These are phyloP conservation scores for Telopea speciosissima DNA, from an alignment of 177 flowering plant genomes.

Conservation along the genomic window DNA sequence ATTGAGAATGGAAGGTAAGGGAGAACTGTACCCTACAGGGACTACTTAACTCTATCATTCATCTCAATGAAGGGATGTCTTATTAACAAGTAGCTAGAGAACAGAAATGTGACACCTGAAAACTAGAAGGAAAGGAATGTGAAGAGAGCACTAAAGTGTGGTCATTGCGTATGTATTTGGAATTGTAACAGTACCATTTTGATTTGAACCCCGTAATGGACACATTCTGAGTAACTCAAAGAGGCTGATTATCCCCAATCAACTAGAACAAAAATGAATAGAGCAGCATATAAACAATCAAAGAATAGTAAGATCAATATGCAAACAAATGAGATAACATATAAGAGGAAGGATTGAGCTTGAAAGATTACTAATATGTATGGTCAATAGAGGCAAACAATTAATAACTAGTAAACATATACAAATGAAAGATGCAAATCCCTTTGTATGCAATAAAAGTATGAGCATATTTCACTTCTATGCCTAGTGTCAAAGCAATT, in stretches of 20 bases:
- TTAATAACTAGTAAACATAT: not conserved
- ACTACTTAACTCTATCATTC: not conserved
- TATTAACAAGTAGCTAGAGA: not conserved
- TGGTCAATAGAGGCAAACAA: not conserved
- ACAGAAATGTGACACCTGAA: not conserved
- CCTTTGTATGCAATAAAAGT: not conserved
- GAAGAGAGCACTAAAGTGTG: not conserved
- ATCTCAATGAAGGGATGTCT: not conserved
- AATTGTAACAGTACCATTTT: not conserved
- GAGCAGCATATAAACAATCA: not conserved
- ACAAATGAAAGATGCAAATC: not conserved
- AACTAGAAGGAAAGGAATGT: not conserved
- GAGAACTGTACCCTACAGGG: not conserved
- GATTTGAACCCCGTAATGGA: not conserved
- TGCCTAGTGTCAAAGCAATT: not conserved
- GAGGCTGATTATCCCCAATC: not conserved
- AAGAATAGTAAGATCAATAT: not conserved
- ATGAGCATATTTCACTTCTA: not conserved
- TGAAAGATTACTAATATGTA: not conserved
- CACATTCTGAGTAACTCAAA: not conserved
- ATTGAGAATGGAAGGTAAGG: not conserved
- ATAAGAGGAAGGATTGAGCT: not conserved
- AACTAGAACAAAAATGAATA: not conserved
- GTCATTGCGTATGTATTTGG: not conserved
- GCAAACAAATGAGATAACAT: not conserved